phyloP scores from a whole-genome alignment of 2,329 filamentous ascomycete genomes.

The Aspergillus floridensis region DNA sequence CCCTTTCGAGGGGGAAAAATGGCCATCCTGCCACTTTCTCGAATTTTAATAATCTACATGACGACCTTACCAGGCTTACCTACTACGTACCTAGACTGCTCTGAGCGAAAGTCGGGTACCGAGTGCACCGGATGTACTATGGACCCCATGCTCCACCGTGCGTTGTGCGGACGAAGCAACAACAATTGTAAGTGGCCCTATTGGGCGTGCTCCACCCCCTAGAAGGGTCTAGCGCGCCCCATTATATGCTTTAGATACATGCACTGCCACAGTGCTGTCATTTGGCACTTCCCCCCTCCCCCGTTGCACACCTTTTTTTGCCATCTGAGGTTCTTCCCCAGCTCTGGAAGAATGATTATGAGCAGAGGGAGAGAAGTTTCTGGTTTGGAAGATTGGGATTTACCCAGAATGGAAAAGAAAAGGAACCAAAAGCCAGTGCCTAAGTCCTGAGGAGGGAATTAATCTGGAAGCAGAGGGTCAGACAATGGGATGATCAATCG shows the following conservation, averaged over 20 bases:
- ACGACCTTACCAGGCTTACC: background rate
- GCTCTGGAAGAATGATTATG: background rate
- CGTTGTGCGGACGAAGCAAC: conserved; percentile 13
- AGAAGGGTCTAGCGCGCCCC: conserved; percentile 20
- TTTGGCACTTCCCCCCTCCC: conserved; percentile 16
- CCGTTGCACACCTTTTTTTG: background rate
- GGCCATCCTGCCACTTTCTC: background rate
- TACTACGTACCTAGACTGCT: too few relatives aligned
- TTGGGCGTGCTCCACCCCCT: conserved; percentile 17
- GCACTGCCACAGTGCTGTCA: conserved; percentile 28
- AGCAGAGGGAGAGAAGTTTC: too few relatives aligned
- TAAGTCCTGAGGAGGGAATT: too few relatives aligned
- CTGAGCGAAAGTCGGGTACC: conserved; percentile 4
- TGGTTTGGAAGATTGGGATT: background rate
- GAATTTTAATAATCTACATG: background rate
- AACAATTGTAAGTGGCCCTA: conserved; percentile 18
- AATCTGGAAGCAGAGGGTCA: background rate
- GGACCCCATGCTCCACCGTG: conserved; percentile 13
- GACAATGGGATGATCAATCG: background rate
- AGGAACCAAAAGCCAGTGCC: too few relatives aligned
- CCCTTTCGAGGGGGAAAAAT: background rate
- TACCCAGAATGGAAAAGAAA: background rate
- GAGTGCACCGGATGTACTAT: background rate
- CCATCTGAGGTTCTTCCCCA: conserved; percentile 12
- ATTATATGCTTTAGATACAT: conserved; percentile 24